Percentiles rank a stretch among this genome's conserved stretches.
phyloP scores from a whole-genome alignment of 129 eudicot genomes.

The Escallonia herrerae region DNA sequence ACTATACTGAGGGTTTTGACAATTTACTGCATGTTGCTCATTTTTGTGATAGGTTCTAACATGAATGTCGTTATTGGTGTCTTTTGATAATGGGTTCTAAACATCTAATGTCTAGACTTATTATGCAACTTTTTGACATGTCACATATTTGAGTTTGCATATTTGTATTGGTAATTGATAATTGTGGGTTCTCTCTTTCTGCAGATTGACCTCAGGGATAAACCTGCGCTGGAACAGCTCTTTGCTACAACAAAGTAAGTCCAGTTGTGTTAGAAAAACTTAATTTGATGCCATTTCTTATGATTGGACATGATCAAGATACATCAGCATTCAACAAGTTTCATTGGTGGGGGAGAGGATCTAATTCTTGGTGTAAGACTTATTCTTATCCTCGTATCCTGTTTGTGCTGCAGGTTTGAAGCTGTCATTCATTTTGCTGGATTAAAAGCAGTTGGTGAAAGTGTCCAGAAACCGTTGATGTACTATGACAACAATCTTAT shows the following conservation, averaged over 20 bases:
- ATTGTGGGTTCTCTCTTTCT: conserved; percentile 7
- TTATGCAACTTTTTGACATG: neutral
- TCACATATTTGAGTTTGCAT: neutral
- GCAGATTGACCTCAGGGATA: conserved; percentile 87
- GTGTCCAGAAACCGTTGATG: conserved; percentile 72
- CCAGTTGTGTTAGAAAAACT: too few species aligned
- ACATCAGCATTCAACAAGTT: too few species aligned
- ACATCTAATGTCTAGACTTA: too few species aligned
- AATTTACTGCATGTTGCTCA: too few species aligned
- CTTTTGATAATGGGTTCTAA: too few species aligned
- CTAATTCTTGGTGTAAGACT: neutral
- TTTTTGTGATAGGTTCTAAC: neutral
- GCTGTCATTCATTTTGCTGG: conserved; percentile 95
- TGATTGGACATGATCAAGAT: too few species aligned
- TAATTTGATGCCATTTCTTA: too few species aligned
- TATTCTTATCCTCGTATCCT: neutral
- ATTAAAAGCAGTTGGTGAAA: conserved; percentile 86
- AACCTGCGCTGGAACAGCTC: conserved; percentile 65
- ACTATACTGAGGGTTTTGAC: too few species aligned
- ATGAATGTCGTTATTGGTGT: neutral
- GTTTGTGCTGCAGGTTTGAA: conserved; percentile 55
- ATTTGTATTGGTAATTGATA: neutral
- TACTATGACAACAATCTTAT: conserved; percentile 71
- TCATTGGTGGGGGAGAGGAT: too few species aligned
- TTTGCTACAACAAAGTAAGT: conserved; percentile 73